Evolutionary conservation across 208 protist species (phyloP), one percentile per base, ranked within the genome.

Genomic region (Trypanosoma lewisi): DNA sequence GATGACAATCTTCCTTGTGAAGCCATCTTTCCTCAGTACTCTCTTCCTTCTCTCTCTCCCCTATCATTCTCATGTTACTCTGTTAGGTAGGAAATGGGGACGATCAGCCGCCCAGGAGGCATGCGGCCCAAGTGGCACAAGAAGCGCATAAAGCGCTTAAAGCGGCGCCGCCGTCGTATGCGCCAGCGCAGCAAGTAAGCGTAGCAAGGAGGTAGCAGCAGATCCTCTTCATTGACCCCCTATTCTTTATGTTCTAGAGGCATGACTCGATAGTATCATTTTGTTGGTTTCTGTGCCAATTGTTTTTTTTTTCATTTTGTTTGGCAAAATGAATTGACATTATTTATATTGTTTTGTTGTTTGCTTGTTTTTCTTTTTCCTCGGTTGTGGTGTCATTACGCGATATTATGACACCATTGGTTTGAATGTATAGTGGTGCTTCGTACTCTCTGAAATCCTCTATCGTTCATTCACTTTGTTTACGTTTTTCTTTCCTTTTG

Each of bases 41-140:
- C 21, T n/a, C 41, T 42, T 28, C 12, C 14, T 57, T 57, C 21
- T 42, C 4, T 57, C 4, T 8, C 31, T 25, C 6, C 33, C 3
- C 21, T 23, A 7, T 12, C 47, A 52, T 37, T 47, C 37, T 65
- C 47, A 47, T 68, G 25, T 57, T 68, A 42, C 19, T 50, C 7
- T 21, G 1, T 33, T 61, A 68, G 63, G 48, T n/a, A 12, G 48
- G 9, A 60, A 53, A 92, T 92, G 85, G 85, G 85, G 74, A 92
- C 85, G 52, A 83, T 95, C 57, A 88, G 82, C 74, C 77, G 89
- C 52, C 89, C 89, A 34, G 68, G 85, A 48, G 89, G 89, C 45
- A 95, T 95, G 89, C 83, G 89, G 74, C 89, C 89, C 37, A 95
- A 95, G 80, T 95, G 89, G 89, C 81, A 89, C 75, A 95, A 95